phyloP scores from a whole-genome alignment of 768 basidiomycete genomes.

The Symmetrospora coprosmae region DNA sequence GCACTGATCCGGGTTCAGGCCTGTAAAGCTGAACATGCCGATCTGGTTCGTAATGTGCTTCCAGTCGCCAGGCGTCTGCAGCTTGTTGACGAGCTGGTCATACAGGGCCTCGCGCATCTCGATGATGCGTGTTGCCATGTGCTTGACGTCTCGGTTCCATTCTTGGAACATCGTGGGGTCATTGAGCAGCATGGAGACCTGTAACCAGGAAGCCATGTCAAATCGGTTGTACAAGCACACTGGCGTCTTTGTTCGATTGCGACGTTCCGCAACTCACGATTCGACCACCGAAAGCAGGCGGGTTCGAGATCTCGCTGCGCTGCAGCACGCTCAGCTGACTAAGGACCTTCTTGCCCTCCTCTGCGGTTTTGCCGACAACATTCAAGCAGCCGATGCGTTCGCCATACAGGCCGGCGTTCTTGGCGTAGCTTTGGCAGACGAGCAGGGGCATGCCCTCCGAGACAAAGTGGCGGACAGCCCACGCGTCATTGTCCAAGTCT shows the following conservation, averaged over 20 bases:
- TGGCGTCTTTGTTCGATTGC: not conserved
- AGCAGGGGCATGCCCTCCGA: conserved; percentile 71
- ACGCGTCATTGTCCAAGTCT: conserved; percentile 74
- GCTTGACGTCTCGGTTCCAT: conserved; percentile 49
- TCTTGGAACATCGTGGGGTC: conserved; percentile 59
- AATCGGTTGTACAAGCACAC: too few species aligned
- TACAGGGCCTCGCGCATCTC: conserved; percentile 77
- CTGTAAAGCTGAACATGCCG: conserved; percentile 85
- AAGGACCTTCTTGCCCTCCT: conserved; percentile 65
- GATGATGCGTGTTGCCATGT: conserved; percentile 87
- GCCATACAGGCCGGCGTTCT: conserved; percentile 98
- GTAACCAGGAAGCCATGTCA: not conserved
- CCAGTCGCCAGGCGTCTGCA: conserved; percentile 89
- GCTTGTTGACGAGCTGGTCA: conserved; percentile 56
- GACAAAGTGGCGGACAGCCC: conserved; percentile 87
- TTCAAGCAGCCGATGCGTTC: conserved; percentile 98
- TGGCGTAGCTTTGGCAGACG: conserved; percentile 88
- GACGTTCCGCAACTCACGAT: conserved; percentile 49
- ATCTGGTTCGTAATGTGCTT: conserved; percentile 86
- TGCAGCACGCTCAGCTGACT: conserved; percentile 91
- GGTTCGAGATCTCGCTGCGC: conserved; percentile 96
- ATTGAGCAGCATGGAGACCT: conserved; percentile 48
- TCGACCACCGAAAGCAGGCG: conserved; percentile 75
- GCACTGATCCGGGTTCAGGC: conserved; percentile 59
- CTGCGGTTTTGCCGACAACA: conserved; percentile 39